phyloP scores from a whole-genome alignment of 2,329 filamentous ascomycete genomes.

The Aspergillus sp. region DNA sequence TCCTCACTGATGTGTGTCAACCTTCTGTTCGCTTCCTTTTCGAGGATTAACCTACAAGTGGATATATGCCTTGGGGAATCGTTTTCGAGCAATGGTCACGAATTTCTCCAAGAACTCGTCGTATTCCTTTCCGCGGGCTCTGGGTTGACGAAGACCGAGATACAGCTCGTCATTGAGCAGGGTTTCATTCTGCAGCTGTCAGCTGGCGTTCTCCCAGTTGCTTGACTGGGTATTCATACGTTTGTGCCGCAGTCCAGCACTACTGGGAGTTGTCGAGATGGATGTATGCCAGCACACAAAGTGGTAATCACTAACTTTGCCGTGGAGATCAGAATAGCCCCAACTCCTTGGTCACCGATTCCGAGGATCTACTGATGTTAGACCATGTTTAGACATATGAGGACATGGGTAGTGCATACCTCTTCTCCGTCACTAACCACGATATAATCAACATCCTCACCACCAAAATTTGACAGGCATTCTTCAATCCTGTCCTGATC shows the following conservation, averaged over 20 bases:
- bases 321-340: constrained; percentile 74
- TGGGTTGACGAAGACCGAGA: constrained; percentile 61
- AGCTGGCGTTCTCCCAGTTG: not conserved
- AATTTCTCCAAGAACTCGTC: constrained; percentile 72
- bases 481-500: constrained; percentile 60
- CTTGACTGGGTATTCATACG: constrained; percentile 23
- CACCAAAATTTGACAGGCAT: constrained; percentile 61
- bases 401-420: constrained; percentile 13
- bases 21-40: not conserved
- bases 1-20: constrained; percentile 51
- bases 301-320: constrained; percentile 80
- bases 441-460: constrained; percentile 79
- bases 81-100: constrained; percentile 58
- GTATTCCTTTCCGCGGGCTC: constrained; percentile 65
- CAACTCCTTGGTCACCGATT: constrained; percentile 83
- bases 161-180: constrained; percentile 72
- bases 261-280: constrained; percentile 68
- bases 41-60: constrained; percentile 53
- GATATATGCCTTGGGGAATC: constrained; percentile 73
- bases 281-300: constrained; percentile 79
- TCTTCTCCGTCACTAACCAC: constrained; percentile 68
- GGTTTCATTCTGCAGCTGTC: constrained; percentile 52
- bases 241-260: constrained; percentile 82
- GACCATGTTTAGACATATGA: not conserved
- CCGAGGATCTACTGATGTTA: constrained; percentile 61